Base-by-base conservation (phyloP, 1,284 basidiomycete species). In the Ganoderma lingzhi region DNA sequence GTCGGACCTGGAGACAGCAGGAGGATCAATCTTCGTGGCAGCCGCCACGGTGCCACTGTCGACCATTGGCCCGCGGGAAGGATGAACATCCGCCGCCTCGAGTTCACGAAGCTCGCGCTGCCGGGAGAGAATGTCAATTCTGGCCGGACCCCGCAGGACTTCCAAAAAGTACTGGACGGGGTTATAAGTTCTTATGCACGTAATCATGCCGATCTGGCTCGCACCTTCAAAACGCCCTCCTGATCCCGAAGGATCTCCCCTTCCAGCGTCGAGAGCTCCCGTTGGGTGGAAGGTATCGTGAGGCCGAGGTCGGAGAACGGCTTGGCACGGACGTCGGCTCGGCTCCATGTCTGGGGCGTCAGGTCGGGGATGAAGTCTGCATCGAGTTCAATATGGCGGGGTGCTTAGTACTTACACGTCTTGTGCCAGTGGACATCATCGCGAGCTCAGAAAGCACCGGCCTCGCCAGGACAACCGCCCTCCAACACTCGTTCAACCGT, bases 401-500 rank as follows among this genome's bases (percentile, higher is more conserved):
- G 23, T 48, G 45, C 62, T 23, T n/a, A n/a, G n/a, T n/a, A n/a
- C n/a, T n/a, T 35, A 48, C 62, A 6, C 0, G 19, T 35, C 9
- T 19, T 23, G 23, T 23, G 23, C 23, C 23, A 19, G 6, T 5
- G 6, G 35, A 39, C 19, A 53, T 32, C 4, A 8, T 6, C 10
- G 44, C 15, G n/a, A 48, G 37, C 17, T 65, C 62, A 15, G 23
- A 37, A 1, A 60, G 23, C n/a, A 23, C 59, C 12, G 59, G 39
- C 59, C 59, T n/a, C 3, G 59, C 59, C 6, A 60, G 59, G 2
- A 60, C 39, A 23, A 60, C 59, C n/a, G 59, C 59, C 3, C n/a
- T 60, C 59, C 59, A 60, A n/a, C 59, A 60, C 23, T 60, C 39
- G 35, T 30, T 60, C 39, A 39, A n/a, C 0, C n/a, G 17, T 19